Base-by-base conservation (phyloP, 1,284 basidiomycete genomes). In the Vanrija sp. region DNA sequence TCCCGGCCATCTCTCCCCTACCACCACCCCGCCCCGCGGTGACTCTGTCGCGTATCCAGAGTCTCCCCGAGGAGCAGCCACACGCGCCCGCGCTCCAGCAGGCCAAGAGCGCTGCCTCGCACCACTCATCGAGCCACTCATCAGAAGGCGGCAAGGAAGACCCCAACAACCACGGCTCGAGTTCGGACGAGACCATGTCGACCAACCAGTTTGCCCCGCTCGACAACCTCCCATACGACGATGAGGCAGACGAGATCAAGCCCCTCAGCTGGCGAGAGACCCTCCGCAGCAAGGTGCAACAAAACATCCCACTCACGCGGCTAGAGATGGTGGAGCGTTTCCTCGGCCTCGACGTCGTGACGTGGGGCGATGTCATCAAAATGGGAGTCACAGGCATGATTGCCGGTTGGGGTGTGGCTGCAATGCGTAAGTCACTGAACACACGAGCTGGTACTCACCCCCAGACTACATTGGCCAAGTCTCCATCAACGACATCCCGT, bases 391-490 rank as follows among this genome's bases (percentile, higher is more conserved):
- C 78, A 0, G 78, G 78, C 8, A 68, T 73, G 9, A 65, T 78
- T 5, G 76, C 77, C 38, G 78, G 79, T 0, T 74, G 75, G 44
- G 79, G 79, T 9, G 75, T 80, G 18, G 77, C 72, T 5, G 76
- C 66, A 5, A 79, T 79, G 79, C 78, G 78, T 78, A 46, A 70
- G 76, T 74, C 9, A n/a, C 14, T 21, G 14, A 6, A 6, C 12
- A 5, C 6, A 23, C 38, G 29, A 48, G 38, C 0, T n/a, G 29
- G 9, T 34, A 28, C 52, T 56, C 49, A 60, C 47, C 42, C 16
- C 21, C 63, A 78, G 77, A 80, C 61, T 80, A 79, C 61, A 73
- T 80, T 58, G 78, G 79, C 15, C 79, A 80, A 65, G 61, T 72
- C 16, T 77, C 76, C 8, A 79, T 80, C 66, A 70, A 65, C 38